These are phyloP conservation scores for Candida khao-thaluensis DNA, from an alignment of 805 yeast genomes.

Conservation along the genomic window DNA sequence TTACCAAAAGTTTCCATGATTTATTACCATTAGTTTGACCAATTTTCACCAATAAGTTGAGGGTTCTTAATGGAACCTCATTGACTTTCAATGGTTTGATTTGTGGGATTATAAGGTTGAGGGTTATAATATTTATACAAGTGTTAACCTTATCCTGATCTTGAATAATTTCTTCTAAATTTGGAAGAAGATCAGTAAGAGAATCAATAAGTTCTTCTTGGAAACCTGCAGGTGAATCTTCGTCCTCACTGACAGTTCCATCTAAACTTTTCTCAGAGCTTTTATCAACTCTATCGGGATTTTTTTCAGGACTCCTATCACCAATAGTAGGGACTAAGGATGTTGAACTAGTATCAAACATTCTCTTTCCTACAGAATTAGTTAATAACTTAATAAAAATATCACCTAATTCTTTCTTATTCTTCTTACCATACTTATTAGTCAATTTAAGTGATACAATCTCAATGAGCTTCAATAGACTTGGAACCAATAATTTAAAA, in stretches of 20 bases:
- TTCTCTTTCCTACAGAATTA: slow-evolving; percentile 15
- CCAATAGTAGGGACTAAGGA: too few relatives aligned
- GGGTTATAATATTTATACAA: slow-evolving; percentile 51
- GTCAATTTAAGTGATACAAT: slow-evolving; percentile 55
- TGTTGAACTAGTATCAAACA: slow-evolving; percentile 8
- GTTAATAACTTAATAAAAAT: slow-evolving; percentile 31
- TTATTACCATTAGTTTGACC: slow-evolving; percentile 39
- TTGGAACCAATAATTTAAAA: slow-evolving; percentile 52
- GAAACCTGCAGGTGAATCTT: slow-evolving; percentile 17
- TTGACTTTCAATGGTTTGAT: slow-evolving; percentile 44
- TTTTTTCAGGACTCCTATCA: background rate
- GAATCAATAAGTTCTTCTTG: slow-evolving; percentile 48
- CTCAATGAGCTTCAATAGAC: slow-evolving; percentile 51
- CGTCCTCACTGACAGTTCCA: slow-evolving; percentile 16
- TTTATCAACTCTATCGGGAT: slow-evolving; percentile 3
- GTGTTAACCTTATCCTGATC: slow-evolving; percentile 63
- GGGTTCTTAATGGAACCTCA: slow-evolving; percentile 38
- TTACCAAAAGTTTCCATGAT: slow-evolving; percentile 63
- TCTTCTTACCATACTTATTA: slow-evolving; percentile 58
- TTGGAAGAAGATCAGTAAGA: slow-evolving; percentile 28
- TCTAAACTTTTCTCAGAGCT: slow-evolving; percentile 8
- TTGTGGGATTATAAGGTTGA: slow-evolving; percentile 53
- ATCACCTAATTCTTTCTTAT: slow-evolving; percentile 56
- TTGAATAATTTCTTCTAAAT: slow-evolving; percentile 41
- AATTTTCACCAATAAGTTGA: slow-evolving; percentile 44